Conservation (phyloP, 2,329 filamentous ascomycete species). For the Colletotrichum gloeosporioides region DNA sequence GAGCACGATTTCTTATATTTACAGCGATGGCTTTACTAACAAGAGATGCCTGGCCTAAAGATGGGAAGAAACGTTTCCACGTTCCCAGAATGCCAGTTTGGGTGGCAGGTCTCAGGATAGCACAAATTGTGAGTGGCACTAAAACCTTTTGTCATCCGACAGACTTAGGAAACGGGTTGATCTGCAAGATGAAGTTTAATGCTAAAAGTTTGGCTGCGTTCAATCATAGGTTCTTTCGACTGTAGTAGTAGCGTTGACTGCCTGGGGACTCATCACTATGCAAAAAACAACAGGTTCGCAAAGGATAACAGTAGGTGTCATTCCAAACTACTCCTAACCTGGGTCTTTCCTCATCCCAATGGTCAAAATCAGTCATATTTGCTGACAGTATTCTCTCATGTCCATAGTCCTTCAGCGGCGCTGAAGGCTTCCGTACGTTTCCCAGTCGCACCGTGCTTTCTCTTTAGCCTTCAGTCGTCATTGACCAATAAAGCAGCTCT, state of each 20-base stretch:
- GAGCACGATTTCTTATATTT: neutral
- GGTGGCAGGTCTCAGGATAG: neutral
- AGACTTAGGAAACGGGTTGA: neutral
- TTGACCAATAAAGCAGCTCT: neutral
- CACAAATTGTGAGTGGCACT: neutral
- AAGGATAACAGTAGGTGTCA: neutral
- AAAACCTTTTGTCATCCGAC: neutral
- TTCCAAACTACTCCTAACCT: neutral
- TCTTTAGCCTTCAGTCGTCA: neutral
- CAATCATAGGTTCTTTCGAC: neutral
- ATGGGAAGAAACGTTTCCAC: neutral
- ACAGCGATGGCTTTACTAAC: neutral
- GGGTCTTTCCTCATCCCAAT: neutral
- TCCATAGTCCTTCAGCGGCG: neutral
- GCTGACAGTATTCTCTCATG: neutral
- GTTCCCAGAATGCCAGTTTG: neutral
- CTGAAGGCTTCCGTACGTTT: neutral
- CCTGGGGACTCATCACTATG: neutral
- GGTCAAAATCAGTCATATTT: neutral
- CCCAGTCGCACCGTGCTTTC: neutral
- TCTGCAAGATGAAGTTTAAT: neutral
- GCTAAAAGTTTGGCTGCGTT: neutral
- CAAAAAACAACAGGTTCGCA: neutral
- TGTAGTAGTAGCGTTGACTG: neutral
- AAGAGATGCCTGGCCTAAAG: neutral